phyloP scores from a whole-genome alignment of 129 eudicot genomes.

The Ambrosia trifida region DNA sequence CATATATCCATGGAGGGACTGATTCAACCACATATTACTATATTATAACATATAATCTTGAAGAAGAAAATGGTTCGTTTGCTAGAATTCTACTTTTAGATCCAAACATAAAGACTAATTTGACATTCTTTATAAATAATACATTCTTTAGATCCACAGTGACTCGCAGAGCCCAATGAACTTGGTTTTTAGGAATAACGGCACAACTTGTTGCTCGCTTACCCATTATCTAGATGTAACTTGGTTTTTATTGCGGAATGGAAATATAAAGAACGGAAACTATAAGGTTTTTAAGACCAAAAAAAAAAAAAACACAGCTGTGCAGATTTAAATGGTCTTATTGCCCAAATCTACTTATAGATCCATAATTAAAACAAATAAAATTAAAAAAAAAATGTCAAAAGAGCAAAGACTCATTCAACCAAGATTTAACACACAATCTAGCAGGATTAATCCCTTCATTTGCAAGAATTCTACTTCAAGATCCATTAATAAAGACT shows the following conservation, averaged over 20 bases:
- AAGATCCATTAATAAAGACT: neutral
- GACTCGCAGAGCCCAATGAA: too few relatives aligned
- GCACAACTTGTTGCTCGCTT: too few relatives aligned
- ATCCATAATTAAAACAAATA: neutral
- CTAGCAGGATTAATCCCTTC: neutral
- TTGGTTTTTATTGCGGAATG: too few relatives aligned
- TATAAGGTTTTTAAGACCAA: too few relatives aligned
- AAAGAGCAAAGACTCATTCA: neutral
- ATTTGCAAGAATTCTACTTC: neutral
- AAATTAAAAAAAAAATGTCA: neutral
- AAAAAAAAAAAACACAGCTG: too few relatives aligned
- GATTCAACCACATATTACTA: neutral
- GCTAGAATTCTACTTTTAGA: neutral
- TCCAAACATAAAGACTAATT: too few relatives aligned
- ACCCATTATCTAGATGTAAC: too few relatives aligned
- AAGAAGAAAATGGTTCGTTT: neutral
- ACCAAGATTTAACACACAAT: neutral
- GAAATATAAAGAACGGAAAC: too few relatives aligned
- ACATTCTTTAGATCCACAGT: too few relatives aligned
- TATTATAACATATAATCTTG: neutral
- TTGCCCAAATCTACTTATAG: neutral
- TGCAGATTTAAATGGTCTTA: conserved; percentile 5
- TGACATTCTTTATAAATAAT: too few relatives aligned
- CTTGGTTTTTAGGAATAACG: too few relatives aligned
- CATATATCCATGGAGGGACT: neutral